Evolutionary conservation across 2,329 filamentous ascomycete species (phyloP), one percentile per base, ranked within the genome.

Genomic region (Venturia pyrina): DNA sequence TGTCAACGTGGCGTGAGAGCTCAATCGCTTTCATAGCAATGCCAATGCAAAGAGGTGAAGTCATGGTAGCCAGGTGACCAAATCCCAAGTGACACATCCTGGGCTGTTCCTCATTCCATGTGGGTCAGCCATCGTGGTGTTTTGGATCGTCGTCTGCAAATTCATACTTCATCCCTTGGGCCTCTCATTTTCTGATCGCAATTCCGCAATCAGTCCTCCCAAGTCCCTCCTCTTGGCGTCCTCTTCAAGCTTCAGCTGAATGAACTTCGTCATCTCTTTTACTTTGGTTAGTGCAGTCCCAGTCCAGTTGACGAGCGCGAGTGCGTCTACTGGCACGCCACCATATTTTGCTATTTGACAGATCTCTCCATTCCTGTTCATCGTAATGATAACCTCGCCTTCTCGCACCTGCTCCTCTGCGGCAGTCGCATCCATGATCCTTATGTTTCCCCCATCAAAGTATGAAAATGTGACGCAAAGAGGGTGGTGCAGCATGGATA

Each of bases 311-410:
- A 99, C 80, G 70, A 98, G 78, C 43, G 84, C 81, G 67, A 93
- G 80, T 1, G 93, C 92, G 74, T 97, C 90, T 15, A 96, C 85
- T 0, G 92, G 85, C 24, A 85, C 83, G 34, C 95, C 95, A 32
- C 93, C 93, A 67, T 95, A 85, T 79, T 99, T 99, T 40, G 92
- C 88, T 67, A 97, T 85, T 76, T 96, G 91, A 72, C 92, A 96
- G 50, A 97, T 85, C 79, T 97, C 93, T 32, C 93, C 93, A 72
- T 93, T 89, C 73, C 87, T 87, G 77, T 97, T 96, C 76, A 96
- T 83, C 65, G 91, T 93, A 72, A 98, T 85, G 7, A 90, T 90
- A 71, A 90, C 85, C 75, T 88, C 87, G 66, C 86, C 88, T 48
- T 88, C 83, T 24, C 89, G 81, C 66, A 92, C 81, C 75, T 91